phyloP scores from a whole-genome alignment of 306 rosid species.

The Quercus aquifolioides region DNA sequence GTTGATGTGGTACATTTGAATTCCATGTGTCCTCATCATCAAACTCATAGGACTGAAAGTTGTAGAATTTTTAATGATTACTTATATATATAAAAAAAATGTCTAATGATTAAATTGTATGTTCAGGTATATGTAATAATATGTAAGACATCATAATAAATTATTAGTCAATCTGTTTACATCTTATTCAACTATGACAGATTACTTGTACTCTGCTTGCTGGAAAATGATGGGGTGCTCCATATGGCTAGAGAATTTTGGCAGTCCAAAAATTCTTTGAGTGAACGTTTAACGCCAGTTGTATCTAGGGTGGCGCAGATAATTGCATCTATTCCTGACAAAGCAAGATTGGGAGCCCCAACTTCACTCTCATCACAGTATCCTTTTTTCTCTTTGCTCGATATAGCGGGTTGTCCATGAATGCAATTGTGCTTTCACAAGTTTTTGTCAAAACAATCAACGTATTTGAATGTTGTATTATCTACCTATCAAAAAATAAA shows the following conservation, averaged over 20 bases:
- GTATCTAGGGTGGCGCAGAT: conserved; percentile 69
- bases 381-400: conserved; percentile 39
- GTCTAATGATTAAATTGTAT: neutral
- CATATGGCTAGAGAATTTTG: conserved; percentile 77
- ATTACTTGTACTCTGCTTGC: conserved; percentile 69
- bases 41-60: too few species aligned
- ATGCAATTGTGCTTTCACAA: conserved; percentile 11
- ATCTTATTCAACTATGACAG: conserved; percentile 36
- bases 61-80: too few species aligned
- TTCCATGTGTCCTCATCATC: neutral
- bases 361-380: conserved; percentile 80
- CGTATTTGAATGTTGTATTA: conserved; percentile 1
- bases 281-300: conserved; percentile 32
- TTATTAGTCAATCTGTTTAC: conserved; percentile 4
- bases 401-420: neutral
- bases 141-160: neutral
- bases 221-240: conserved; percentile 79
- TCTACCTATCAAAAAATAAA: neutral
- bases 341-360: conserved; percentile 64
- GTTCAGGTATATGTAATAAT: neutral
- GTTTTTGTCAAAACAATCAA: conserved; percentile 1
- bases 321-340: conserved; percentile 89
- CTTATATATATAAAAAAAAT: too few species aligned
- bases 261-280: conserved; percentile 21
- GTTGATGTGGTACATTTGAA: neutral